phyloP scores from a whole-genome alignment of 768 basidiomycete genomes.

The Neoboletus brunneissimus region DNA sequence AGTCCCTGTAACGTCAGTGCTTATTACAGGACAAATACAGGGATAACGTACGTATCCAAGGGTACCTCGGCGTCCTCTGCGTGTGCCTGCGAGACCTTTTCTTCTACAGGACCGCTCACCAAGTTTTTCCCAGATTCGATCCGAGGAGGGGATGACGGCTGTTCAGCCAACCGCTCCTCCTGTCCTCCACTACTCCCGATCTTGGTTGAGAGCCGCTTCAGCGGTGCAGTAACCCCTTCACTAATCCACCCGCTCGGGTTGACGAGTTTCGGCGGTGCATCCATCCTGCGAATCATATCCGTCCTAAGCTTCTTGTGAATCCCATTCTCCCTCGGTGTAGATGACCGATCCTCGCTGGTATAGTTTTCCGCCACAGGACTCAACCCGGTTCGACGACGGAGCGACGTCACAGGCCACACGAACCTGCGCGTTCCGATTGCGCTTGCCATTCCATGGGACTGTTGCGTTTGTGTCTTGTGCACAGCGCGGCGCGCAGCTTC shows the following conservation, averaged over 20 bases:
- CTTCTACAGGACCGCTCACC: not conserved
- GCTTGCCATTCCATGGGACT: conserved; percentile 21
- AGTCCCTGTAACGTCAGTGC: conserved; percentile 5
- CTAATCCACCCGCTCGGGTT: conserved; percentile 75
- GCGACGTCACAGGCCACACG: conserved; percentile 30
- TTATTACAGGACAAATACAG: not conserved
- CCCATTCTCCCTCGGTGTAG: conserved; percentile 26
- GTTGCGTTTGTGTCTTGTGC: conserved; percentile 18
- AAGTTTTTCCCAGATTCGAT: not conserved
- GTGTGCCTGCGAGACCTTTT: not conserved
- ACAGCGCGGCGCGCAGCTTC: conserved; percentile 34
- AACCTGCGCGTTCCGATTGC: conserved; percentile 19
- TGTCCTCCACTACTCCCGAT: not conserved
- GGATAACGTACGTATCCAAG: conserved; percentile 10
- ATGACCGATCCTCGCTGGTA: conserved; percentile 14
- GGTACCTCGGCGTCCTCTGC: not conserved
- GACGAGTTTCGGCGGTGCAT: conserved; percentile 63
- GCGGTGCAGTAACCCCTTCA: conserved; percentile 37
- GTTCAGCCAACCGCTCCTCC: not conserved
- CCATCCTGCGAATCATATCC: conserved; percentile 77
- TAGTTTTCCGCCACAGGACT: conserved; percentile 26
- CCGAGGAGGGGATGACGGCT: conserved; percentile 2
- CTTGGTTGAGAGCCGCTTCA: conserved; percentile 16
- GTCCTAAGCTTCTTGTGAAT: conserved; percentile 41
- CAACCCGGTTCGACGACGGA: conserved; percentile 31